phyloP scores from a whole-genome alignment of 805 yeast species.

The Ogataea siamensis region DNA sequence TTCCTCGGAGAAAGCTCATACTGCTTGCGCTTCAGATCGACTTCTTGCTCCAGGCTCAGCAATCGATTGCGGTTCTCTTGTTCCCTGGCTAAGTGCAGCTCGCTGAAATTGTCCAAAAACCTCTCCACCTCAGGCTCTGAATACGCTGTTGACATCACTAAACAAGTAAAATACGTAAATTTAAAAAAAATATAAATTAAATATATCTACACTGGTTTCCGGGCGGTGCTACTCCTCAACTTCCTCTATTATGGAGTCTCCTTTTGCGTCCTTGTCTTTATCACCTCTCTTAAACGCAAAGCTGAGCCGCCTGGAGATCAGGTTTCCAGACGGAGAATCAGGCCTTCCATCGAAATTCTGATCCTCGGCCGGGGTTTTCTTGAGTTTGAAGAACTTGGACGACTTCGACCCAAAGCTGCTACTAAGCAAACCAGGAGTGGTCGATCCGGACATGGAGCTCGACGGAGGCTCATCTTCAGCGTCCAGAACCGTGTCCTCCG shows the following conservation, averaged over 20 bases:
- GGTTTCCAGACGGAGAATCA: conserved; percentile 16
- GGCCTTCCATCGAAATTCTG: conserved; percentile 1
- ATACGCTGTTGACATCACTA: conserved; percentile 12
- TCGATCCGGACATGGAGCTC: conserved; percentile 1
- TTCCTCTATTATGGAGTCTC: conserved; percentile 21
- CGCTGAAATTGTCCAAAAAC: conserved; percentile 25
- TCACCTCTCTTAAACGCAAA: conserved; percentile 34
- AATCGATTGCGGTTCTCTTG: conserved; percentile 23
- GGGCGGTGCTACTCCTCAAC: conserved; percentile 14
- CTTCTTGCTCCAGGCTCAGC: conserved; percentile 20
- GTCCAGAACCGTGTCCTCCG: conserved; percentile 17
- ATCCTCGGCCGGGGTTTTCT: conserved; percentile 18
- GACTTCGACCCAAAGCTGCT: conserved; percentile 30
- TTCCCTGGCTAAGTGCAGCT: conserved; percentile 18
- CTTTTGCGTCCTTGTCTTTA: conserved; percentile 25
- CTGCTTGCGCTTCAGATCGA: conserved; percentile 19
- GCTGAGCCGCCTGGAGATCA: conserved; percentile 29
- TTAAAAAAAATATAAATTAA: not conserved
- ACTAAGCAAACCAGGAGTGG: conserved; percentile 19
- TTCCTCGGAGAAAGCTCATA: conserved; percentile 24
- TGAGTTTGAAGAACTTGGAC: conserved; percentile 33
- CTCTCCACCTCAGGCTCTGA: conserved; percentile 27
- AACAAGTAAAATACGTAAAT: not conserved
- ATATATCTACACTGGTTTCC: not conserved
- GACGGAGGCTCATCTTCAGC: conserved; percentile 7